Evolutionary conservation across 257 asterid genomes (phyloP), one percentile per base, ranked within the genome.

Genomic region (Paraleonurus japonicus): DNA sequence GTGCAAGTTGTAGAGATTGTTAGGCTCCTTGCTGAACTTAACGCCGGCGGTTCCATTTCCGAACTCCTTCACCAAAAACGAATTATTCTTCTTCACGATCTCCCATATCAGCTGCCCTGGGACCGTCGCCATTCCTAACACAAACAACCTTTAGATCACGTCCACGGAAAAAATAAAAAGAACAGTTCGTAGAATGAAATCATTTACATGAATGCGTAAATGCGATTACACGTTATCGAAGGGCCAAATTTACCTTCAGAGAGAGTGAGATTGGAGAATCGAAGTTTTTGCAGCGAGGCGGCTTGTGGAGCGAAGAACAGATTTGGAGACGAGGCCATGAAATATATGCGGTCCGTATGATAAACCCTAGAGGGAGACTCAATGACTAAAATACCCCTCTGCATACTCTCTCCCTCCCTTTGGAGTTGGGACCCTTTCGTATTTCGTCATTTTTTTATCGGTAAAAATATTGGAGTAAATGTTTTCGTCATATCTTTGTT

Each of bases 61-160:
- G 23, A 87, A 88, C 79, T 87, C 82, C 87, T 87, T 90, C 71
- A 90, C 97, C 80, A 90, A 59, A 65, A 90, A 92, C 8, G 84
- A 87, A 59, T 88, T 92, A 79, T 86, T 90, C 75, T 87, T 92
- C 88, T 90, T 93, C 79, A 93, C 97, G 73, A 93, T 93, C 88
- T 93, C 98, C 98, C 98, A 93, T 30, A 93, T 87, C 75, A 93
- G 79, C 73, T 86, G 98, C 63, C 96, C 96, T 4, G 97, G 94
- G 27, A 90, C 92, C 13, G 90, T 87, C 70, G 96, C 84, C 98
- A 93, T 93, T 81, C 72, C 77, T 74, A 62, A 75, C 50, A 57
- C 65, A 23, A 39, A 68, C 60, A 63, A 61, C 37, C 3, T 48
- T 65, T 22, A 69, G 48, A 55, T 11, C 58, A 39, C 5, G 15